Evolutionary conservation across 768 basidiomycete species (phyloP).

Genomic region (Glaciozyma antarctica): DNA sequence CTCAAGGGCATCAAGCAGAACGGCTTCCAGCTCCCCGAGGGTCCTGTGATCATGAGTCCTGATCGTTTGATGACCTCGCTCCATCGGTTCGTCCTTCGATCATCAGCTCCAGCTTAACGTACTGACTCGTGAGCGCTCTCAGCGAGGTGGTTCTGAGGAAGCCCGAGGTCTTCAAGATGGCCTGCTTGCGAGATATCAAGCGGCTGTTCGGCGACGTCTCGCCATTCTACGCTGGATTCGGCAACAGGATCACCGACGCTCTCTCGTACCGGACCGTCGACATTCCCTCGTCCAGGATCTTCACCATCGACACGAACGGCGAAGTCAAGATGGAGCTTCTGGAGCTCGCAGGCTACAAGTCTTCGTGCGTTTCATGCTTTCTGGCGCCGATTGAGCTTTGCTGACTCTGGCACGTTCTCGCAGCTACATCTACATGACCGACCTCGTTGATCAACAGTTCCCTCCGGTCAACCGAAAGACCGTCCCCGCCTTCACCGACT

Average conservation of each 20-base stretch:
- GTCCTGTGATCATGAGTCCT: slow-evolving; percentile 97
- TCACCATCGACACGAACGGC: slow-evolving; percentile 84
- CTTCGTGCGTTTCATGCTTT: slow-evolving; percentile 53
- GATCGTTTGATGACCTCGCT: slow-evolving; percentile 87
- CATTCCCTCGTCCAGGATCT: slow-evolving; percentile 85
- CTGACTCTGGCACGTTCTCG: neutral
- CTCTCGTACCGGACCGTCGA: slow-evolving; percentile 95
- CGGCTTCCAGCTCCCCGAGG: slow-evolving; percentile 90
- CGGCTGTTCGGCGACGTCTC: slow-evolving; percentile 58
- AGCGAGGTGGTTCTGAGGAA: slow-evolving; percentile 99
- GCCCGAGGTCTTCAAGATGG: slow-evolving; percentile 99
- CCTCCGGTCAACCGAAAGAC: slow-evolving; percentile 76
- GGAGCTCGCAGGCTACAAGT: slow-evolving; percentile 94
- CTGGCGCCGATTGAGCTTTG: neutral
- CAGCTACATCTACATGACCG: slow-evolving; percentile 97
- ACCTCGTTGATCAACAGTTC: slow-evolving; percentile 99
- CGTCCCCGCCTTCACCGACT: slow-evolving; percentile 86
- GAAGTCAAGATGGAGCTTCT: slow-evolving; percentile 95
- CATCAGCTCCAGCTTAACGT: neutral
- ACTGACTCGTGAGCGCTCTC: slow-evolving; percentile 1
- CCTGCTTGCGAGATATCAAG: slow-evolving; percentile 88
- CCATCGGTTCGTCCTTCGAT: slow-evolving; percentile 58
- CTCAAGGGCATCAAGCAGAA: slow-evolving; percentile 90
- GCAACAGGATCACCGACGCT: slow-evolving; percentile 96
- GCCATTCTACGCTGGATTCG: slow-evolving; percentile 95